These are phyloP conservation scores for Yarrowia sp. DNA, from an alignment of 805 yeast species.

Conservation along the genomic window DNA sequence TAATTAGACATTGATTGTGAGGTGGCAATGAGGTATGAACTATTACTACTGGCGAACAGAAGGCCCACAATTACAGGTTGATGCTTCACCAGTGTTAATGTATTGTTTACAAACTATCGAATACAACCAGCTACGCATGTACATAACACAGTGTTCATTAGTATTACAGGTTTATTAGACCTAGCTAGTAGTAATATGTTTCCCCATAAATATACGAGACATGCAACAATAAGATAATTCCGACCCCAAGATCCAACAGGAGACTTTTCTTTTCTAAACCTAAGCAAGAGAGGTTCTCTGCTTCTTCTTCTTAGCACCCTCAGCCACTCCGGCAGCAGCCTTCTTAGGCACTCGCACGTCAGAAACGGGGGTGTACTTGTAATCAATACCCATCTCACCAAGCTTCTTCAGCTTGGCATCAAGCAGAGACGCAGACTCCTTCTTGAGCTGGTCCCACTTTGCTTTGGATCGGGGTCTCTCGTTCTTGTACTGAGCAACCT, in stretches of 20 bases:
- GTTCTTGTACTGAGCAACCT: conserved; percentile 59
- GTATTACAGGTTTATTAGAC: conserved; percentile 31
- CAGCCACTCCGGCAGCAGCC: conserved; percentile 34
- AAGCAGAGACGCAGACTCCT: conserved; percentile 55
- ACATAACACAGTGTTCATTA: not conserved
- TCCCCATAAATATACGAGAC: conserved; percentile 35
- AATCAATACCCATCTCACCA: conserved; percentile 66
- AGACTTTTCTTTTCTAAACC: conserved; percentile 7
- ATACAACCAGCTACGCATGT: not conserved
- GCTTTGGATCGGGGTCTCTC: conserved; percentile 65
- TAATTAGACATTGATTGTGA: not conserved
- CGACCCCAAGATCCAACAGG: conserved; percentile 23
- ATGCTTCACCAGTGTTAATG: too few species aligned
- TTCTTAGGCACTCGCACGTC: conserved; percentile 38
- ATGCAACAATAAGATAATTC: conserved; percentile 38
- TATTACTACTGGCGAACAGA: too few species aligned
- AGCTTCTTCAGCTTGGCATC: conserved; percentile 58
- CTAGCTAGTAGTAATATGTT: conserved; percentile 30
- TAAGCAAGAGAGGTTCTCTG: conserved; percentile 39
- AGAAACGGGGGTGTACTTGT: conserved; percentile 42
- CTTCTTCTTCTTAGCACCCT: conserved; percentile 41
- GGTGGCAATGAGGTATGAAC: too few species aligned
- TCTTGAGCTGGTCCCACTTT: conserved; percentile 62
- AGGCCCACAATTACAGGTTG: too few species aligned
- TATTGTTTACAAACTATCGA: too few species aligned